These are phyloP conservation scores for Colletotrichum tanaceti DNA, from an alignment of 2,329 filamentous ascomycete genomes.

Conservation along the genomic window DNA sequence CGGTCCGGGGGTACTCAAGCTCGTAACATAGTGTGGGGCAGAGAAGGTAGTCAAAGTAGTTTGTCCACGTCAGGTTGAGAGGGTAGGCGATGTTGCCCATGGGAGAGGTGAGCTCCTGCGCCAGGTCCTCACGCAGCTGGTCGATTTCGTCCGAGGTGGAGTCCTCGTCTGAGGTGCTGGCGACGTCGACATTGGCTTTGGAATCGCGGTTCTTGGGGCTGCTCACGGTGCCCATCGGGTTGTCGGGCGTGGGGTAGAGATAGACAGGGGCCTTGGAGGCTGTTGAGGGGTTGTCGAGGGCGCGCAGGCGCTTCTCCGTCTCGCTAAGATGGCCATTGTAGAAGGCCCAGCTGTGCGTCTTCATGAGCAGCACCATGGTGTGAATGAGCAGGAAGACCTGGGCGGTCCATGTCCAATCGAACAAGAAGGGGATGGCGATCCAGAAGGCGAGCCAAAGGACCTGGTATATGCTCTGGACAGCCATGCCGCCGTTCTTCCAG, in stretches of 20 bases:
- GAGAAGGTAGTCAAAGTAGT: conserved; percentile 88
- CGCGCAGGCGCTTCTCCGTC: conserved; percentile 81
- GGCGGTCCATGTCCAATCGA: conserved; percentile 95
- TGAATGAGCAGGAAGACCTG: conserved; percentile 96
- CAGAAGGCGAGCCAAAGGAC: conserved; percentile 82
- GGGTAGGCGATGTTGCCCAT: conserved; percentile 92
- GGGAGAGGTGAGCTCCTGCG: conserved; percentile 89
- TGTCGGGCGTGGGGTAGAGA: conserved; percentile 75
- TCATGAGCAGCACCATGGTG: conserved; percentile 93
- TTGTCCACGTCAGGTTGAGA: conserved; percentile 82
- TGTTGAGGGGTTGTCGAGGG: conserved; percentile 78
- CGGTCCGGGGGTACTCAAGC: conserved; percentile 89
- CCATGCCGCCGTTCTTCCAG: conserved; percentile 83
- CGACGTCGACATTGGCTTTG: conserved; percentile 41
- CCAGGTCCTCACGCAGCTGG: conserved; percentile 85
- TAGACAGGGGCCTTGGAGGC: conserved; percentile 73
- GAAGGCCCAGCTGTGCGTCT: conserved; percentile 98
- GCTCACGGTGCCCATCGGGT: conserved; percentile 57
- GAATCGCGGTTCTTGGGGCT: conserved; percentile 30
- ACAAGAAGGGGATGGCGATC: conserved; percentile 84
- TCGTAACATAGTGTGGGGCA: conserved; percentile 98
- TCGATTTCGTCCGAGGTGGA: conserved; percentile 64
- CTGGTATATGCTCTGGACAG: conserved; percentile 86
- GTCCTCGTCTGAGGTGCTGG: conserved; percentile 46
- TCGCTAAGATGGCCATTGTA: conserved; percentile 97